Evolutionary conservation across 2,329 filamentous ascomycete genomes (phyloP), one percentile per base, ranked within the genome.

Genomic region (Cryphonectria naterciae): DNA sequence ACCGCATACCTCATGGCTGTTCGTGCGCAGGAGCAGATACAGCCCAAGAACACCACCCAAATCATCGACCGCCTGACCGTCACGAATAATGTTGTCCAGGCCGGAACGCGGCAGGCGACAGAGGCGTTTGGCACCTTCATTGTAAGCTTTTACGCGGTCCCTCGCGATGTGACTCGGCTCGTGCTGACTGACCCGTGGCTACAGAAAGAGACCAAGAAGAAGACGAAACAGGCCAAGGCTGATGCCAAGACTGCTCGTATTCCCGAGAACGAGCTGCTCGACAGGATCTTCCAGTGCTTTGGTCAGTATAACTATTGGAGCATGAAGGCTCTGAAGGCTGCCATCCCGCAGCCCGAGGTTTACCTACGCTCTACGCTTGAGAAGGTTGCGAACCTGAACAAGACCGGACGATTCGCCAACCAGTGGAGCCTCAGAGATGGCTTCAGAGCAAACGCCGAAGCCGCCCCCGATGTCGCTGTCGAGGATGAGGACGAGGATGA

Each of bases 161-260:
- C 32, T 15, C n/a, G 6, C n/a, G 5, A 8, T 32, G 28, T 22
- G n/a, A 37, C n/a, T 6, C 10, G 2, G 8, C n/a, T 13, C 32
- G 56, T 73, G 28, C 73, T 71, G 35, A 67, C 73, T 71, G 35
- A 67, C 22, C 10, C 65, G 73, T 22, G 74, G 19, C 35, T 15
- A 37, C 69, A 90, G 88, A 89, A 89, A 86, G 84, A 83, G 81
- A 41, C 71, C 76, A 19, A 81, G n/a, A 80, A 82, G 62, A 77
- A 82, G 66, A 80, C 83, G 76, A 88, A 89, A 79, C 83, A 86
- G 73, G 86, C 91, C 80, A 90, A 88, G 81, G 83, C 88, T 79
- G 91, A 93, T 76, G 91, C 93, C 82, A 98, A 98, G 84, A 92
- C 93, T 39, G 92, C 93, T 46, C 95, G 96, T 82, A 95, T 98